Conservation (phyloP, 148 eudicot species). For the Beta vulgaris region DNA sequence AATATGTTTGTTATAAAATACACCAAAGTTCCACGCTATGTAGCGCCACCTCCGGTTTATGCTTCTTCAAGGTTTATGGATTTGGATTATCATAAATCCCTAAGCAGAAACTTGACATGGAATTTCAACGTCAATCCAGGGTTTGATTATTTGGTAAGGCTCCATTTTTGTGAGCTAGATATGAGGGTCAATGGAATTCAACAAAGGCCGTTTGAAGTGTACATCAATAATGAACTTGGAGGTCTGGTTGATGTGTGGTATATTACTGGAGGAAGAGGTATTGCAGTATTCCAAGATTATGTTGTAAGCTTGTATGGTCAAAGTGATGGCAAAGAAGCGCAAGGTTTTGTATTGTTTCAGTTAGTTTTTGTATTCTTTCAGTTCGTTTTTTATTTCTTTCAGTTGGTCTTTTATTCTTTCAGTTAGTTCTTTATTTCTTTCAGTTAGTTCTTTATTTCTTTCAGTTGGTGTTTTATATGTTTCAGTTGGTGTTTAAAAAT, state of each 20-base stretch:
- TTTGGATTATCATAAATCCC: neutral
- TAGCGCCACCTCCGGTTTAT: constrained; percentile 39
- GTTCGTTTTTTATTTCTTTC: too few relatives aligned
- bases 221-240: constrained; percentile 27
- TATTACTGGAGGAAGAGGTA: constrained; percentile 10
- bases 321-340: neutral
- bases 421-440: too few relatives aligned
- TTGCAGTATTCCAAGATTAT: constrained; percentile 30
- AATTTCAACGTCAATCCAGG: constrained; percentile 38
- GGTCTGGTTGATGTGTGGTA: constrained; percentile 16
- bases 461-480: too few relatives aligned
- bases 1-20: too few relatives aligned
- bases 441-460: too few relatives aligned
- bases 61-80: constrained; percentile 22
- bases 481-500: too few relatives aligned
- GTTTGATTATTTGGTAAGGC: constrained; percentile 42
- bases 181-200: neutral
- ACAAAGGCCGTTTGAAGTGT: constrained; percentile 14
- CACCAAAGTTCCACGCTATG: constrained; percentile 24
- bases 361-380: too few relatives aligned
- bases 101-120: constrained; percentile 28
- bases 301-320: constrained; percentile 20
- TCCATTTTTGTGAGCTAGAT: constrained; percentile 37
- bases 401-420: too few relatives aligned
- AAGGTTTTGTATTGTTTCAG: too few relatives aligned